Evolutionary conservation across 2,329 filamentous ascomycete species (phyloP).

Genomic region (Verticillium alfalfae): DNA sequence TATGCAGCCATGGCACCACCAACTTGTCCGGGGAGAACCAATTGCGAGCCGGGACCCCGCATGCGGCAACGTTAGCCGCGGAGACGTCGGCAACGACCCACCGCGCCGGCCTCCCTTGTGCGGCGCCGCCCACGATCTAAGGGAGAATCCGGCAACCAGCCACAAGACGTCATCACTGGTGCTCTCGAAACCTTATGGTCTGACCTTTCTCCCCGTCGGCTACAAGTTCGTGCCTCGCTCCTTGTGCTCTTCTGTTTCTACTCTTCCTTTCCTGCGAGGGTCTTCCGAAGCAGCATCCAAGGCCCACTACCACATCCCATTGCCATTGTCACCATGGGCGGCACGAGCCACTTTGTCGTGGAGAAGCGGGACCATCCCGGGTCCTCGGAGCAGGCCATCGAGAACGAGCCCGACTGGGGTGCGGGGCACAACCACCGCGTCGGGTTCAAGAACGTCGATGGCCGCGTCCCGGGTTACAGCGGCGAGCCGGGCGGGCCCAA

Average conservation of each 20-base stretch:
- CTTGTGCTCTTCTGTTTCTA: neutral
- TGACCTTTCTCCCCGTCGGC: neutral
- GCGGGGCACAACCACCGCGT: conserved; percentile 29
- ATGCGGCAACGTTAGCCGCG: neutral
- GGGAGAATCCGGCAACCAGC: neutral
- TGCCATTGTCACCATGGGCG: conserved; percentile 2
- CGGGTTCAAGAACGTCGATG: conserved; percentile 28
- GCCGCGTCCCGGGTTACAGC: conserved; percentile 25
- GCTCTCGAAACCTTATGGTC: neutral
- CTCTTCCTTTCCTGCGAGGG: neutral
- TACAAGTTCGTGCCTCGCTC: neutral
- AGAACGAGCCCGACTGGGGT: conserved; percentile 35
- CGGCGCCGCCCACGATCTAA: neutral
- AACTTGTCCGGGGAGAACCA: neutral
- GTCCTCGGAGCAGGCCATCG: conserved; percentile 30
- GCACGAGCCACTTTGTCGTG: conserved; percentile 6
- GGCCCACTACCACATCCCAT: neutral
- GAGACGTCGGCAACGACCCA: neutral
- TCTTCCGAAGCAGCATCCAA: neutral
- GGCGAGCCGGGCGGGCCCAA: conserved; percentile 2
- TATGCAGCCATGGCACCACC: neutral
- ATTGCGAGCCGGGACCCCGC: neutral
- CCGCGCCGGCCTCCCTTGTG: neutral
- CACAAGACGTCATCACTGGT: neutral
- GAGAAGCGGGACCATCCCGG: conserved; percentile 23